Evolutionary conservation across 805 yeast species (phyloP).

Genomic region (Nakazawaea wyomingensis): DNA sequence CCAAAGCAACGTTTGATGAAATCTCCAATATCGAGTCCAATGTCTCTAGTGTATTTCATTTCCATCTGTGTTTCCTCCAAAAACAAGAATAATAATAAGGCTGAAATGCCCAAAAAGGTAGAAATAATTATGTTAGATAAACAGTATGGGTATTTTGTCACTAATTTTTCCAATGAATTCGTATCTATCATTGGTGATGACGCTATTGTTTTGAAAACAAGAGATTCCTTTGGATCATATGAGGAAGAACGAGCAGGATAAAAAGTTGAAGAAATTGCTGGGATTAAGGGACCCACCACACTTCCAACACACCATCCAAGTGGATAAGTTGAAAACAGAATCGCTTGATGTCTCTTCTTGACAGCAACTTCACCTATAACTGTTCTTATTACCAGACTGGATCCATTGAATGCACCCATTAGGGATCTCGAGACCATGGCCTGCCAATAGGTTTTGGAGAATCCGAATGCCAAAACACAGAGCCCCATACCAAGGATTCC

Average conservation of each 20-base stretch:
- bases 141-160: constrained; percentile 42
- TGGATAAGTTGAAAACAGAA: constrained; percentile 60
- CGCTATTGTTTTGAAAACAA: neutral
- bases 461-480: constrained; percentile 47
- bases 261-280: constrained; percentile 2
- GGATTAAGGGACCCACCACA: constrained; percentile 49
- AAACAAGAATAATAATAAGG: constrained; percentile 36
- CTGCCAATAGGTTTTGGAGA: constrained; percentile 44
- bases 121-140: constrained; percentile 48
- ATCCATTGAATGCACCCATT: constrained; percentile 58
- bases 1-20: constrained; percentile 18
- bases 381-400: constrained; percentile 58
- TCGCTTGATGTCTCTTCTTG: constrained; percentile 54
- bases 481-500: constrained; percentile 50
- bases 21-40: constrained; percentile 43
- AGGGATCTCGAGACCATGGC: constrained; percentile 50
- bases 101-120: constrained; percentile 28
- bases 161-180: constrained; percentile 4
- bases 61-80: constrained; percentile 42
- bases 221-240: neutral
- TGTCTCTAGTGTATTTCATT: constrained; percentile 33
- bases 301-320: constrained; percentile 57
- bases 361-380: constrained; percentile 57
- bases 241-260: too few species aligned
- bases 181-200: neutral